These are phyloP conservation scores for Globisporangium nodosum DNA, from an alignment of 352 stramenopile genomes.

Conservation along the genomic window DNA sequence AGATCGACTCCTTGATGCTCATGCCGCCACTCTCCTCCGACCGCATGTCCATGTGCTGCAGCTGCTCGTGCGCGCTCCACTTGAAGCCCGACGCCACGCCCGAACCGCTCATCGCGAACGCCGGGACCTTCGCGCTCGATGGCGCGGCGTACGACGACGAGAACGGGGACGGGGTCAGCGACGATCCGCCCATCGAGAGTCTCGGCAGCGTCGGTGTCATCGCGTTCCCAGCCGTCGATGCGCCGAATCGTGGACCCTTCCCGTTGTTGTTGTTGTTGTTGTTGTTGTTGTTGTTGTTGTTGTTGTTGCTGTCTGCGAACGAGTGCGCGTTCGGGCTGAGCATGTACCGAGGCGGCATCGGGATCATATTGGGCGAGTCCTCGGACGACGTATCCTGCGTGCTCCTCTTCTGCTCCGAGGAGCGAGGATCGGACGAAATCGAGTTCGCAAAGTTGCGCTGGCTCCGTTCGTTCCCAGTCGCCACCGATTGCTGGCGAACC, in stretches of 20 bases:
- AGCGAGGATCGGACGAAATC: constrained; percentile 9
- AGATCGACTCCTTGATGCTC: constrained; percentile 31
- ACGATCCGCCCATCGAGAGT: constrained; percentile 19
- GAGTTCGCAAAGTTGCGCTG: constrained; percentile 21
- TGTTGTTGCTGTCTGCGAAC: background rate
- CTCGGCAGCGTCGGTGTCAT: constrained; percentile 20
- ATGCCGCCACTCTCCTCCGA: constrained; percentile 18
- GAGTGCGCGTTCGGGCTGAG: constrained; percentile 16
- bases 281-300: no score
- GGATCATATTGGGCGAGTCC: constrained; percentile 22
- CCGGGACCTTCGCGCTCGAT: constrained; percentile 3
- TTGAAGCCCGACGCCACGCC: constrained; percentile 8
- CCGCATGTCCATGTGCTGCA: constrained; percentile 6
- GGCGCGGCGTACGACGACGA: constrained; percentile 9
- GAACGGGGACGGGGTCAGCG: constrained; percentile 21
- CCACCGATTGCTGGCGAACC: background rate
- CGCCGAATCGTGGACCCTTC: background rate
- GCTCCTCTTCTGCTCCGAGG: no score
- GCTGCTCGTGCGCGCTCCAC: constrained; percentile 11
- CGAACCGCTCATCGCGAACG: background rate
- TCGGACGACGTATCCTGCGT: background rate
- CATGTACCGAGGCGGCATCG: constrained; percentile 21
- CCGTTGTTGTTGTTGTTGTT: background rate
- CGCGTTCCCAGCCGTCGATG: constrained; percentile 1
- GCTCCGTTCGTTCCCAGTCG: background rate